Base-by-base conservation (phyloP, 345 rosid genomes). In the Corymbia maculata region DNA sequence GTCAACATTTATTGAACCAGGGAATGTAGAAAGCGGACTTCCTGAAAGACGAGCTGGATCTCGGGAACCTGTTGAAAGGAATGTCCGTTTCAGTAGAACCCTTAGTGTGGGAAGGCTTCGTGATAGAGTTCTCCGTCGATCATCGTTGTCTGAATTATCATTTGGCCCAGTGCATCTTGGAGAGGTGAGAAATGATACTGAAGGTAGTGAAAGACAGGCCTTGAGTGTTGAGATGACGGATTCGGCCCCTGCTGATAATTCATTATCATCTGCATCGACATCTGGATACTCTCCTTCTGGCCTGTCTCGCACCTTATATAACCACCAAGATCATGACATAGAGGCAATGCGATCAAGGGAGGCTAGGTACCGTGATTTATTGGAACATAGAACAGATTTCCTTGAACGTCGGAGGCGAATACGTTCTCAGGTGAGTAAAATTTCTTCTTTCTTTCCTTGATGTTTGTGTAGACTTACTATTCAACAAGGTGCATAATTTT, bases 21-120 rank as follows among this genome's bases (percentile, higher is more conserved):
- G 94, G 86, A 88, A 88, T 89, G 87, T 57, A 82, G 94, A 88
- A 85, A 87, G 89, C 89, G 94, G 94, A 89, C 44, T 89, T 92
- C 87, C 93, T 87, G 97, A 94, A 88, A 92, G 97, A 90, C 90
- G 95, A 90, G 89, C 86, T 28, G 95, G 91, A 85, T 93, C 92
- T 66, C 94, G 93, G 24, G 98, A 95, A 85, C 96, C 97, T 86
- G 93, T 92, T 85, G 99, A 98, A 14, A 91, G 94, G 86, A 98
- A 97, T 93, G 98, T 95, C 90, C 93, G 94, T 79, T 98, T 96
- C 93, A 97, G 98, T 86, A 92, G 99, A 90, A 95, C 99, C 30
- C 92, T 98, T 64, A 98, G 99, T 93, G 99, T 98, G 87, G 99
- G 99, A 89, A 93, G 99, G 92, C 98, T 98, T 85, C 98, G 99